phyloP scores from a whole-genome alignment of 139 green algal genomes.

The Chlorella sp. region DNA sequence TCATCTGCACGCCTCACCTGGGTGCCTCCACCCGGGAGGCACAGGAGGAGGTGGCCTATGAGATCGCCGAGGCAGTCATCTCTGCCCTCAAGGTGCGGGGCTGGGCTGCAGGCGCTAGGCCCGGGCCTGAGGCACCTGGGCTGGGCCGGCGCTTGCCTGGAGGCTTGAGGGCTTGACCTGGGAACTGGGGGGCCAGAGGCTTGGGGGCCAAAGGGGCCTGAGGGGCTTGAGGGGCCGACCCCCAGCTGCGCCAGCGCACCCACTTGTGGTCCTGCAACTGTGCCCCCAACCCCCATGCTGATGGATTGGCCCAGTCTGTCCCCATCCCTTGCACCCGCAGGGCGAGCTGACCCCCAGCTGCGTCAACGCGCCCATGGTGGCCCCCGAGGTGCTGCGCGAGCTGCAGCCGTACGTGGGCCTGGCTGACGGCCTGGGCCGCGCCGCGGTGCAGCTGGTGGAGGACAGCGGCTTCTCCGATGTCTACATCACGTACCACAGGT shows the following conservation, averaged over 20 bases:
- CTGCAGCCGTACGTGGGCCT: constrained; percentile 90
- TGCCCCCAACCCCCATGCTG: too few relatives aligned
- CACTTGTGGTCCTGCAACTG: constrained; percentile 89
- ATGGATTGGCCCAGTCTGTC: too few relatives aligned
- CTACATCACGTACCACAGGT: constrained; percentile 83
- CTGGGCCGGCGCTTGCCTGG: too few relatives aligned
- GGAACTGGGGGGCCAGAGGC: too few relatives aligned
- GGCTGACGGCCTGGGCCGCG: constrained; percentile 78
- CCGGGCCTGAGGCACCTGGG: too few relatives aligned
- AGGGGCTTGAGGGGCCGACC: too few relatives aligned
- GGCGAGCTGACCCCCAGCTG: constrained; percentile 89
- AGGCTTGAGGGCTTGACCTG: too few relatives aligned
- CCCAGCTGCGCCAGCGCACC: constrained; percentile 92
- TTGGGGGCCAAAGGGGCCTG: too few relatives aligned
- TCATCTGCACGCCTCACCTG: constrained; percentile 96
- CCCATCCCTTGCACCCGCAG: constrained; percentile 14
- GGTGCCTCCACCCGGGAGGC: constrained; percentile 93
- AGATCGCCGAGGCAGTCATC: constrained; percentile 96
- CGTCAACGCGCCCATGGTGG: constrained; percentile 95
- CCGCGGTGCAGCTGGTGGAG: constrained; percentile 72
- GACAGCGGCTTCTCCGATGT: constrained; percentile 84
- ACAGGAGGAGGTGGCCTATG: constrained; percentile 94
- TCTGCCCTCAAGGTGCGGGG: constrained; percentile 82
- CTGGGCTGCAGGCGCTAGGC: too few relatives aligned
- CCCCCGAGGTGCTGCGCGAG: constrained; percentile 93